Base-by-base conservation (phyloP, 1,284 basidiomycete species). In the Cystobasidiaceae sp. region DNA sequence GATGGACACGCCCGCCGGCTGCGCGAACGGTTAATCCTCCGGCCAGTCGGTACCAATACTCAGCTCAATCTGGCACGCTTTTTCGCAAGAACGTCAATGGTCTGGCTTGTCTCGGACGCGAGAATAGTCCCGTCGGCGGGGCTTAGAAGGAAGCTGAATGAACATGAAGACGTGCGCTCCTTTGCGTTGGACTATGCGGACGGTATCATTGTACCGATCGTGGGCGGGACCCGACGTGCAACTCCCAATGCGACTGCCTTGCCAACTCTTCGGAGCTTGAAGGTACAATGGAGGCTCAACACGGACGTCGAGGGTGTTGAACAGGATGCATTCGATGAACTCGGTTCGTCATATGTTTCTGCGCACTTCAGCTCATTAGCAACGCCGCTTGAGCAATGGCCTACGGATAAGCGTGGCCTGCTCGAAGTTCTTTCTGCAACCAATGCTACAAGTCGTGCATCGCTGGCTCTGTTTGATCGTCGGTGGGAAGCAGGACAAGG, bases 41-140 rank as follows among this genome's bases (percentile, higher is more conserved):
- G 64, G 15, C 74, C 74, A 8, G 37, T 72, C 28, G 74, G 72
- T 23, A 71, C 57, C 21, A 74, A 74, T 58, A 71, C 69, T 43
- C 74, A 75, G 28, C 68, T 74, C 61, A 74, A 75, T 67, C 66
- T 75, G 33, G 73, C 72, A 30, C 67, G 74, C n/a, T 75, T 75
- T 69, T 74, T 75, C 32, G 71, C 73, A 11, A 68, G 66, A 32
- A 74, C 74, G 23, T 73, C 74, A 39, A 45, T 73, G 49, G 69
- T 74, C 57, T 74, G 72, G 68, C 64, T 74, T 33, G 71, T 71
- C 2, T 71, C 69, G 3, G 74, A 75, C 43, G 71, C 74, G 0
- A 67, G 73, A 9, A 32, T 73, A 13, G 52, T 69, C 3, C 74
- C 74, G 25, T 68, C 69, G 1, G 33, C 55, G 21, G 70, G 68